Evolutionary conservation across 129 eudicot species (phyloP).

Genomic region (Chrysanthemum lavandulifolium): DNA sequence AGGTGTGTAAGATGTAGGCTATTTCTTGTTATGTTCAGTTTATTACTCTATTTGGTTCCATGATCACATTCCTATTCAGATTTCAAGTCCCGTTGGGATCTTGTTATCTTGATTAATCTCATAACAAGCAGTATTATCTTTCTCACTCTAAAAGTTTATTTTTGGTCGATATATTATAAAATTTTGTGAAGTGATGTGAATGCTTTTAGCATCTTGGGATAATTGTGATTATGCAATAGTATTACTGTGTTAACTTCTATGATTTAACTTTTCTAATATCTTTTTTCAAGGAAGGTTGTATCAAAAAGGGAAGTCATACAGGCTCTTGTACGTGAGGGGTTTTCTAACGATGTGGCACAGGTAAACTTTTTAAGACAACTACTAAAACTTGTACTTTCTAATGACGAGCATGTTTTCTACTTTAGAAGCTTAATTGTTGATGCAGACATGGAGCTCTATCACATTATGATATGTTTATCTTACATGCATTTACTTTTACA

Average conservation of each 20-base stretch:
- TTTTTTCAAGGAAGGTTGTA: slow-evolving; percentile 73
- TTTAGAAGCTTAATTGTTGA: slow-evolving; percentile 7
- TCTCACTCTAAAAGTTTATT: not conserved
- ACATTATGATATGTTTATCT: not conserved
- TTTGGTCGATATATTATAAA: too few relatives aligned
- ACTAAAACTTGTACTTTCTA: slow-evolving; percentile 11
- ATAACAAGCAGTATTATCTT: not conserved
- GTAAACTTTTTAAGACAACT: slow-evolving; percentile 29
- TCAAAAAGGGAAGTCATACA: slow-evolving; percentile 66
- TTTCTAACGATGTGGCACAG: slow-evolving; percentile 94
- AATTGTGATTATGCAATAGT: slow-evolving; percentile 10
- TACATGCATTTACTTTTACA: slow-evolving; percentile 6
- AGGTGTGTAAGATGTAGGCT: slow-evolving; percentile 40
- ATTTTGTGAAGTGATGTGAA: slow-evolving; percentile 13
- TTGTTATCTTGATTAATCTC: slow-evolving; percentile 10
- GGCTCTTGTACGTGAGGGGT: slow-evolving; percentile 69
- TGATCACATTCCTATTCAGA: not conserved
- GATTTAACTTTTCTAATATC: slow-evolving; percentile 26
- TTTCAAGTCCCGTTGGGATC: not conserved
- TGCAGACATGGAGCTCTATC: not conserved
- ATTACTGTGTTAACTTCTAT: not conserved
- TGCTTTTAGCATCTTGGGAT: not conserved
- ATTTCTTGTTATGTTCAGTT: not conserved
- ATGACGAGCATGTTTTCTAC: not conserved
- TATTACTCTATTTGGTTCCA: not conserved